Conservation (phyloP, 352 stramenopile genomes). For the Pythium utonaiense region DNA sequence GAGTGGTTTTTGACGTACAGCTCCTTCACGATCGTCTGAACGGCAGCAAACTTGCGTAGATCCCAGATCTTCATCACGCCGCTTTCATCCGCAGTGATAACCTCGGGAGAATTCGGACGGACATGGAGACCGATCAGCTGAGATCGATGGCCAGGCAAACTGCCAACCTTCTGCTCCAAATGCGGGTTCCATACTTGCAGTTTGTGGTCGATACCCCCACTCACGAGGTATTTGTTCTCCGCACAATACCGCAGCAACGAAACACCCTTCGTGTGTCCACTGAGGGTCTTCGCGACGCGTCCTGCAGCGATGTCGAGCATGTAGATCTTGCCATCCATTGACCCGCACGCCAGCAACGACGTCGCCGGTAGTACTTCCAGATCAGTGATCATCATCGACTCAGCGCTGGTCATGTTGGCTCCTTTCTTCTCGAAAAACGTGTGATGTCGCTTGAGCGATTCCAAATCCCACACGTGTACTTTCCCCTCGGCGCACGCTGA, state of each 20-base stretch:
- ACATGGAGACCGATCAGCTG: slow-evolving; percentile 85
- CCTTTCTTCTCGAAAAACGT: slow-evolving; percentile 32
- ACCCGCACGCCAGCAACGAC: slow-evolving; percentile 78
- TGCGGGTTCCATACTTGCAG: slow-evolving; percentile 90
- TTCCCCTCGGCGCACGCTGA: slow-evolving; percentile 36
- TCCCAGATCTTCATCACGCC: slow-evolving; percentile 89
- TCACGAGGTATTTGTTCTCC: slow-evolving; percentile 86
- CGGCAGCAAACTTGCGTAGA: slow-evolving; percentile 87
- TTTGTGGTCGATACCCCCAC: slow-evolving; percentile 86
- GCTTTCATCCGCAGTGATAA: slow-evolving; percentile 83
- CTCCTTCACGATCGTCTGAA: slow-evolving; percentile 87
- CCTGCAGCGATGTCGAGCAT: slow-evolving; percentile 88
- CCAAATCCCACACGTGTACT: slow-evolving; percentile 43
- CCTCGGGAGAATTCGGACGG: slow-evolving; percentile 79
- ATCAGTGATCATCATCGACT: slow-evolving; percentile 32
- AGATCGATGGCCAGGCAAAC: slow-evolving; percentile 84
- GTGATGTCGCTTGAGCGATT: slow-evolving; percentile 27
- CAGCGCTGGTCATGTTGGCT: not conserved
- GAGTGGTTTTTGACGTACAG: slow-evolving; percentile 44
- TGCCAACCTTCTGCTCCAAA: slow-evolving; percentile 84
- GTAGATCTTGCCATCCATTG: slow-evolving; percentile 87
- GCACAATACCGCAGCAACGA: slow-evolving; percentile 73
- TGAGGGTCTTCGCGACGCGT: slow-evolving; percentile 81
- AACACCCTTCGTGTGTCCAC: slow-evolving; percentile 83
- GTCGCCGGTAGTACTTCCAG: slow-evolving; percentile 59